Conservation (phyloP, 306 rosid genomes). For the Gastrolobium bilobum region DNA sequence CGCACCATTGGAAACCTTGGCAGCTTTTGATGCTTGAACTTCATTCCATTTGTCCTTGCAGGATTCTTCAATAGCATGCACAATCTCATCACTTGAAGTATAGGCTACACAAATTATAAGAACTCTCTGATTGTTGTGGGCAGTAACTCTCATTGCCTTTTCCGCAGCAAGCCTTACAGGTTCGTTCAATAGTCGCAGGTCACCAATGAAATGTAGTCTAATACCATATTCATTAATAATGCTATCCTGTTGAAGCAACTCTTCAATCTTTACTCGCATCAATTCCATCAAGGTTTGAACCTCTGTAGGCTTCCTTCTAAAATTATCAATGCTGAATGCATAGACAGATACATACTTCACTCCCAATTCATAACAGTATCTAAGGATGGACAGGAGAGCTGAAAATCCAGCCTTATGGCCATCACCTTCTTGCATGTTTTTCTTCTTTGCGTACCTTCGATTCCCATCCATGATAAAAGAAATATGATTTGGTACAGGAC, state of each 20-base stretch:
- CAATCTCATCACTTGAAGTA: conserved; percentile 75
- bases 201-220: conserved; percentile 70
- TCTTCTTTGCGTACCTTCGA: conserved; percentile 77
- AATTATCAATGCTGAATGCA: conserved; percentile 94
- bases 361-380: conserved; percentile 80
- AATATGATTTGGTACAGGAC: conserved; percentile 80
- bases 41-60: conserved; percentile 61
- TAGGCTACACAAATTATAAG: conserved; percentile 75
- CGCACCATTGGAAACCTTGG: conserved; percentile 45
- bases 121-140: conserved; percentile 59
- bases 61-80: conserved; percentile 71
- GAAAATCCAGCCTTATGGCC: conserved; percentile 78
- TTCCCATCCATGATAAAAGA: conserved; percentile 97
- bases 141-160: conserved; percentile 76
- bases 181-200: conserved; percentile 65
- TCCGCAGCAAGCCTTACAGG: conserved; percentile 69
- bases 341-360: conserved; percentile 71
- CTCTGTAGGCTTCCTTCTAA: conserved; percentile 69
- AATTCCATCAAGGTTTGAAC: conserved; percentile 73
- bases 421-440: conserved; percentile 57
- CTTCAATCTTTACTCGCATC: conserved; percentile 78
- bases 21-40: conserved; percentile 49
- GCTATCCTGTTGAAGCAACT: conserved; percentile 63
- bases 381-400: conserved; percentile 63
- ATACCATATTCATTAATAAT: conserved; percentile 67